Evolutionary conservation across 257 asterid species (phyloP), one percentile per base, ranked within the genome.

Genomic region (Gynochthodes officinalis): DNA sequence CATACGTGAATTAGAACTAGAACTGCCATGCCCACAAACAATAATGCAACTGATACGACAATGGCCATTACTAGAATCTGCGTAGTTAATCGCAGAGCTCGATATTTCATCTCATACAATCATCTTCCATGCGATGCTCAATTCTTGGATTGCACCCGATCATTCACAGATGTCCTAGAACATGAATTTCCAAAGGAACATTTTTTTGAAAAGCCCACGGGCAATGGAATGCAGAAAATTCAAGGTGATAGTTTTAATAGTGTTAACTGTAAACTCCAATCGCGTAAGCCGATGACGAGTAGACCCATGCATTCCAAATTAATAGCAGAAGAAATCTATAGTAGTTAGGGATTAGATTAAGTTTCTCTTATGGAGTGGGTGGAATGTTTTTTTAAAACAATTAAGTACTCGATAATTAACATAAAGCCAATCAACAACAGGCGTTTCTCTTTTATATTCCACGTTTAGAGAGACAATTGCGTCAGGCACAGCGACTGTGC

Each of bases 1-100:
- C 95, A 91, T 11, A 83, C 79, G 50, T 88, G 96, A 81, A 91
- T 81, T 33, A 89, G 52, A 25, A 91, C 72, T 0, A 86, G 65
- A 58, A 84, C 44, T 1, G 84, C 87, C 39, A 91, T 80, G 3
- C 88, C 92, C 1, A 85, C 42, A 61, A 83, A 82, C 14, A 91
- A 83, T 19, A 88, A 23, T 14, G 82, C 44, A 40, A 84, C 35
- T 27, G 95, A 86, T n/a, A 88, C 71, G 35, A 81, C 78, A 6
- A 89, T 81, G 28, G 83, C 86, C 96, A 89, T 85, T 40, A 42
- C 70, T 13, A 72, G 35, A 1, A 81, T 79, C 62, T 78, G 69
- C 0, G 79, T 73, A 35, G 86, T 82, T 0, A 68, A 11, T 66
- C 84, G 78, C 72, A 72, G 21, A 63, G 43, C 72, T 32, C 72